Evolutionary conservation across 1,139 yeast species (phyloP), one percentile per base, ranked within the genome.

Genomic region (Zygosaccharomyces sapae): DNA sequence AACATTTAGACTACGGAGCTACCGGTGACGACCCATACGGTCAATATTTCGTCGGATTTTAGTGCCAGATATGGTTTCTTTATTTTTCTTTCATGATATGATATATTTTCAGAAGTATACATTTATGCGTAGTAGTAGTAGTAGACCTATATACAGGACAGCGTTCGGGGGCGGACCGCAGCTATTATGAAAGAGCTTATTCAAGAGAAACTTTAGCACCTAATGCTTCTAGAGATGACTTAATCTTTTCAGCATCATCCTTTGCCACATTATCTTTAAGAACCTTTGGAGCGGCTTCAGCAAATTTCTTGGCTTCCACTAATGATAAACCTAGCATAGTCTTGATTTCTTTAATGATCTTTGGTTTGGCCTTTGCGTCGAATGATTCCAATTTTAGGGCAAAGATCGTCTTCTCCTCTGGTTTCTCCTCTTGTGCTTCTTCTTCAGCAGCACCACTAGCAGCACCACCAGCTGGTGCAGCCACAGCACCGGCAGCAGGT

Each of bases 251-350:
- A 52, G 85, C 85, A 61, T 81, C 86, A 63, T 80, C 86, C 70
- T 80, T 80, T 54, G 83, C 79, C 46, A 80, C 82, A 56, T 80
- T 80, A 48, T 81, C 86, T 56, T 70, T 70, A 48, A 70, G 77
- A 42, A 86, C 76, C 78, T 92, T 92, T 61, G 99, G 99, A 53
- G 98, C 97, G 62, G 90, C 74, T 74, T 92, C 99, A 51, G 94
- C 99, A 59, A 92, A 87, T 75, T 92, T 92, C 81, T 92, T 94
- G 53, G 97, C 87, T 68, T 92, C 98, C 53, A 92, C 98, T 59
- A 92, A 78, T 13, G 96, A 88, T 65, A 92, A 77, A 7, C 97
- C 97, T 64, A 92, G 77, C 68, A 92, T 75, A 53, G 86, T 79
- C 77, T 92, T 92, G 60, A 92, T 95, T 74, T 92, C 98, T 76